phyloP scores from a whole-genome alignment of 495 filamentous ascomycete species.

The Hypoxylon perforatum region DNA sequence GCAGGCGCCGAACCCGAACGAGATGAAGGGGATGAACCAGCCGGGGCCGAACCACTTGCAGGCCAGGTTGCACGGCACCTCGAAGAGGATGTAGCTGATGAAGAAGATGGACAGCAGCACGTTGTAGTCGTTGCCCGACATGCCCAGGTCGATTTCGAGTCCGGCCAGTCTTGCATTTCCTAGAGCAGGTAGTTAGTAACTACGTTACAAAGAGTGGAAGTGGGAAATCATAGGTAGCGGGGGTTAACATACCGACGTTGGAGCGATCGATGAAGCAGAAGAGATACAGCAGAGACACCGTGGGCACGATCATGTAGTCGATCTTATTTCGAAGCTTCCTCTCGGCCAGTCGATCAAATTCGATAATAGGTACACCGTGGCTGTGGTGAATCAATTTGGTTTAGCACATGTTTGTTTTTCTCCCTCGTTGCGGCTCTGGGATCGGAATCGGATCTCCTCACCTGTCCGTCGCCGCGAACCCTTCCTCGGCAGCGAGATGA shows the following conservation, averaged over 20 bases:
- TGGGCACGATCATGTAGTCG: slow-evolving; percentile 64
- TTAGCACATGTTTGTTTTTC: slow-evolving; percentile 3
- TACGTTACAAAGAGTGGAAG: not conserved
- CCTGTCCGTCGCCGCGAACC: slow-evolving; percentile 70
- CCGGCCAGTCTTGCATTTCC: slow-evolving; percentile 68
- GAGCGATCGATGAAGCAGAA: slow-evolving; percentile 73
- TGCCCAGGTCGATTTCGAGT: slow-evolving; percentile 67
- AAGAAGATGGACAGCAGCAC: slow-evolving; percentile 71
- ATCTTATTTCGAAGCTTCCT: slow-evolving; percentile 64
- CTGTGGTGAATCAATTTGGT: slow-evolving; percentile 42
- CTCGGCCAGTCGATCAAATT: slow-evolving; percentile 70
- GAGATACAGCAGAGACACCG: slow-evolving; percentile 66
- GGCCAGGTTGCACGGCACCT: slow-evolving; percentile 72
- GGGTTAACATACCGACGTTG: slow-evolving; percentile 64
- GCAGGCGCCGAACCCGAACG: slow-evolving; percentile 57
- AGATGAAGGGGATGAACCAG: slow-evolving; percentile 71
- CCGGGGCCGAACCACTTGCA: slow-evolving; percentile 72
- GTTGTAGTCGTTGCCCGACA: slow-evolving; percentile 77
- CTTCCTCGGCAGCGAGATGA: slow-evolving; percentile 65
- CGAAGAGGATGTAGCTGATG: slow-evolving; percentile 76
- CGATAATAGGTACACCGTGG: slow-evolving; percentile 64
- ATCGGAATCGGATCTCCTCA: slow-evolving; percentile 53
- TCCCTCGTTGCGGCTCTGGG: not conserved
- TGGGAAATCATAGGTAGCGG: not conserved
- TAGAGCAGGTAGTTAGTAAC: slow-evolving; percentile 38